Evolutionary conservation across 331 rosid genomes (phyloP).

Genomic region (Saraca asoca): DNA sequence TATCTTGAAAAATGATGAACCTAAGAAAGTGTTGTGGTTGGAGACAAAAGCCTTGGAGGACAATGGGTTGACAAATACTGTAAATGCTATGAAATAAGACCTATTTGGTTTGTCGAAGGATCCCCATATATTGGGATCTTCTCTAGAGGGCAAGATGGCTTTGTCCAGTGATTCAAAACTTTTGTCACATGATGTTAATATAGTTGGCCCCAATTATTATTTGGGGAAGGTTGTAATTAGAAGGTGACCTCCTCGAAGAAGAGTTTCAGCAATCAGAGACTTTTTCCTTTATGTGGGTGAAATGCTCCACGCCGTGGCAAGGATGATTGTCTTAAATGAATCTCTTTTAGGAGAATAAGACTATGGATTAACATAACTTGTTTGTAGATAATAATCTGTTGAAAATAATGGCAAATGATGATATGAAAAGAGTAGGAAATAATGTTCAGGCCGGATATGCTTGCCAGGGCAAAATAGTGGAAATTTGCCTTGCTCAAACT

Average conservation of each 20-base stretch:
- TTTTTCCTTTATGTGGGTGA: conserved; percentile 67
- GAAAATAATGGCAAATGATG: conserved; percentile 12
- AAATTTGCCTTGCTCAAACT: conserved; percentile 19
- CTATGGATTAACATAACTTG: conserved; percentile 31
- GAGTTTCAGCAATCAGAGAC: conserved; percentile 62
- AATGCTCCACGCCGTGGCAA: conserved; percentile 42
- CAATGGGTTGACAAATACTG: no score
- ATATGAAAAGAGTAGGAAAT: conserved; percentile 38
- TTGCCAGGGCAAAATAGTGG: conserved; percentile 32
- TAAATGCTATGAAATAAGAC: no score
- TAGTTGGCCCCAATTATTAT: conserved; percentile 39
- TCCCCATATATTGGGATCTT: no score
- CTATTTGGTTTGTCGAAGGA: no score
- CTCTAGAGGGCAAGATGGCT: no score
- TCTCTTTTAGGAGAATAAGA: conserved; percentile 28
- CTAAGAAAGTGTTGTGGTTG: no score
- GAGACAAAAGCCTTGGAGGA: no score
- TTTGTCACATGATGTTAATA: conserved; percentile 33
- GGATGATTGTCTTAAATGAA: conserved; percentile 30
- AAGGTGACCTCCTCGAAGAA: conserved; percentile 60
- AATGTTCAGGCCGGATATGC: conserved; percentile 36
- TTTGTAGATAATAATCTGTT: conserved; percentile 33
- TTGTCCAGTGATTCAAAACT: no score
- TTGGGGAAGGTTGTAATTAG: conserved; percentile 36
- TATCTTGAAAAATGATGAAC: no score